Conservation (phyloP, 2,329 filamentous ascomycete species). For the Cryphonectria nitschkei region DNA sequence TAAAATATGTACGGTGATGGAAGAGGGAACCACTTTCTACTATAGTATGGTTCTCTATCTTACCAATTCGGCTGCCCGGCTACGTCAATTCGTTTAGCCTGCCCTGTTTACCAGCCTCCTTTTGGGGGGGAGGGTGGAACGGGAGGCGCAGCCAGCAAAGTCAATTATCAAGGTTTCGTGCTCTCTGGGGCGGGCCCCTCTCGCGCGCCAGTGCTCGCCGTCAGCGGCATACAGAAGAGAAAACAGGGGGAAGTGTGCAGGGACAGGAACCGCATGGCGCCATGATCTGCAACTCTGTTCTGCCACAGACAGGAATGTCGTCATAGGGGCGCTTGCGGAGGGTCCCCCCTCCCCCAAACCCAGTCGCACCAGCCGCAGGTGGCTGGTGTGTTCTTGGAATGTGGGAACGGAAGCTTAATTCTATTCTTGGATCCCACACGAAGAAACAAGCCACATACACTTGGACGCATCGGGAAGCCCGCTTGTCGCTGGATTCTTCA, state of each 20-base stretch:
- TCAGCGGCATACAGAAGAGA: not conserved
- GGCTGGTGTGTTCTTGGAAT: not conserved
- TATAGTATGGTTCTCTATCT: not conserved
- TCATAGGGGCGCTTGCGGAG: not conserved
- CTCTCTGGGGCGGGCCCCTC: not conserved
- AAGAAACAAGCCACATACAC: not conserved
- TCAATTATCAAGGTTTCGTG: not conserved
- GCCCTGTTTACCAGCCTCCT: not conserved
- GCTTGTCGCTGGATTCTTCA: not conserved
- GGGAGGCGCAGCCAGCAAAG: not conserved
- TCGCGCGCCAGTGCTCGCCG: not conserved
- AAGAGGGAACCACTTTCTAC: not conserved
- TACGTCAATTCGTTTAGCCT: slow-evolving; percentile 4
- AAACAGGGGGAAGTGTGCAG: not conserved
- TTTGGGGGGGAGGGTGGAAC: too few relatives aligned
- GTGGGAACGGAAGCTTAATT: slow-evolving; percentile 2
- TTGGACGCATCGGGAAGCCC: slow-evolving; percentile 1
- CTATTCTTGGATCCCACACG: slow-evolving; percentile 8
- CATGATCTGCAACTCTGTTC: slow-evolving; percentile 9
- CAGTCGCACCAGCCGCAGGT: not conserved
- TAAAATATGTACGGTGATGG: not conserved
- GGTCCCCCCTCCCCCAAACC: not conserved
- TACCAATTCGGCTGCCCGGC: not conserved
- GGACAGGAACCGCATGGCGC: not conserved
- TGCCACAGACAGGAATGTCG: slow-evolving; percentile 3